Evolutionary conservation across 1,284 basidiomycete species (phyloP).

Genomic region (Phaffia rhodozyma): DNA sequence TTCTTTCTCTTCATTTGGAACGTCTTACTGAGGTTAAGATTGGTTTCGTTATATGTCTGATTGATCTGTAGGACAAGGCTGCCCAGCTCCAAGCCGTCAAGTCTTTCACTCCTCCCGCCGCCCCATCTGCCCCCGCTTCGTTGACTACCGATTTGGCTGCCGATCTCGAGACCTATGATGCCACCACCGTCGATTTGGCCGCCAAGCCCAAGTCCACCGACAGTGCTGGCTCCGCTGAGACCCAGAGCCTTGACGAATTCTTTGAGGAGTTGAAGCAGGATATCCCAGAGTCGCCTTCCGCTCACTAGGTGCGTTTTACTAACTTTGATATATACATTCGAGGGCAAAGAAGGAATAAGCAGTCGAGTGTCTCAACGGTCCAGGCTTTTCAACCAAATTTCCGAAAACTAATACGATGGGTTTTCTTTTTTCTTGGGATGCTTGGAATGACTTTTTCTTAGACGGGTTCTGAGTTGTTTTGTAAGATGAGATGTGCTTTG

Average conservation of each 20-base stretch:
- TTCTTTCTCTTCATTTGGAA: slow-evolving; percentile 1
- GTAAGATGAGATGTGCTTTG: too few species aligned
- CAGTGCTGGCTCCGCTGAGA: slow-evolving; percentile 36
- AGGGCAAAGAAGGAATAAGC: too few species aligned
- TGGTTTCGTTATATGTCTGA: neutral
- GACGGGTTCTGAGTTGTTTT: too few species aligned
- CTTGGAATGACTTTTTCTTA: too few species aligned
- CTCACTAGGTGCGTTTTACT: too few species aligned
- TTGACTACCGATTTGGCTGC: slow-evolving; percentile 65
- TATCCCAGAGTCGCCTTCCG: slow-evolving; percentile 39
- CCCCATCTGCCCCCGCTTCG: slow-evolving; percentile 51
- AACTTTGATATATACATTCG: too few species aligned
- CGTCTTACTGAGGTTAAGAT: neutral
- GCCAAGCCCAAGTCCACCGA: slow-evolving; percentile 25
- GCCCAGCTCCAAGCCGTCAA: slow-evolving; percentile 72
- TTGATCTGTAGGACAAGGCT: slow-evolving; percentile 52
- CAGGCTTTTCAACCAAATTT: too few species aligned
- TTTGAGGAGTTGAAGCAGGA: slow-evolving; percentile 45
- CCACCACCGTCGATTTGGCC: slow-evolving; percentile 29
- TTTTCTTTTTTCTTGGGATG: too few species aligned
- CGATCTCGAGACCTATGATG: slow-evolving; percentile 52
- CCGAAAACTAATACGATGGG: too few species aligned
- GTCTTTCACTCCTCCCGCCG: slow-evolving; percentile 52
- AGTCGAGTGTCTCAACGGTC: too few species aligned
- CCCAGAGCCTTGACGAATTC: slow-evolving; percentile 41